These are phyloP conservation scores for Thymus quinquecostatus DNA, from an alignment of 257 asterid species.

Conservation along the genomic window DNA sequence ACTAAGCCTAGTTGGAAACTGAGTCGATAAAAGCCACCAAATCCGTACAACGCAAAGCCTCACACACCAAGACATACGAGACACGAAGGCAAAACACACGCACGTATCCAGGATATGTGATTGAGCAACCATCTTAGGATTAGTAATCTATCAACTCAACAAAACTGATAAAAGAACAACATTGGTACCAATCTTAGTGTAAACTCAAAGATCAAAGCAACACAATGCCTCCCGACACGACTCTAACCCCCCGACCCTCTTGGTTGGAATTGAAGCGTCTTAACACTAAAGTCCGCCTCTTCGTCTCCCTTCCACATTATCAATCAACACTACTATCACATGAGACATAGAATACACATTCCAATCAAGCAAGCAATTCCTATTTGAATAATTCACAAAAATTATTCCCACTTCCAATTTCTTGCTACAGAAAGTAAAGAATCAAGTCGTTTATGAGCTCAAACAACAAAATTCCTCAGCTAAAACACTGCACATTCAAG, in stretches of 20 bases:
- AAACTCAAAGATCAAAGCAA: neutral
- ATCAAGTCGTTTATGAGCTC: neutral
- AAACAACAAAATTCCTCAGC: neutral
- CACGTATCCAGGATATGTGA: neutral
- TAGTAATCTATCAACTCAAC: neutral
- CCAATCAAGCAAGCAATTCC: constrained; percentile 10
- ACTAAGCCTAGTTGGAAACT: neutral
- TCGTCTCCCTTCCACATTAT: no score
- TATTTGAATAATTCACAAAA: neutral
- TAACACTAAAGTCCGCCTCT: no score
- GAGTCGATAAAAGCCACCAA: neutral
- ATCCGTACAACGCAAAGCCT: neutral
- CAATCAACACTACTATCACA: neutral
- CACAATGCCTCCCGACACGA: no score
- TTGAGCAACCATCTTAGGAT: neutral
- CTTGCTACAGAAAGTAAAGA: neutral
- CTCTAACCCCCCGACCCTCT: no score
- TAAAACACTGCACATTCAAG: neutral
- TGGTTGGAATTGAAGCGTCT: no score
- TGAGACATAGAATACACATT: neutral
- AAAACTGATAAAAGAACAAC: neutral
- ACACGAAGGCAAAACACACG: neutral
- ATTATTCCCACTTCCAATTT: neutral
- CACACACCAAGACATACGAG: neutral
- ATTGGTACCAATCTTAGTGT: neutral